Percentiles rank a stretch among this genome's conserved stretches.
Evolutionary conservation across 768 basidiomycete species (phyloP).

Genomic region (Podaxis sp.): DNA sequence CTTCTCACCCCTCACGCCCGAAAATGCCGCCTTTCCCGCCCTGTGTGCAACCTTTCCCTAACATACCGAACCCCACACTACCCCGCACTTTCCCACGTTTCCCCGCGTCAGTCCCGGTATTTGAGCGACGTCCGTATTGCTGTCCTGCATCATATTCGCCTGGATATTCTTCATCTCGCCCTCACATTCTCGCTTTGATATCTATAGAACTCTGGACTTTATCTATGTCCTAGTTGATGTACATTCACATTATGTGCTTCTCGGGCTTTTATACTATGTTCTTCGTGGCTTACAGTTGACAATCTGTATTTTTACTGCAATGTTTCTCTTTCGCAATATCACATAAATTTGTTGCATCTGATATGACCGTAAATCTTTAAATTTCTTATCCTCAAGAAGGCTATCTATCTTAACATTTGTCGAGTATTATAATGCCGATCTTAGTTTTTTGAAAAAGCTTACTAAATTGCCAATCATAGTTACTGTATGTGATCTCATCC

Average conservation of each 20-base stretch:
- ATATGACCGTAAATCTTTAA: not conserved
- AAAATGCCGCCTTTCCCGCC: not conserved
- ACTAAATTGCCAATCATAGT: not conserved
- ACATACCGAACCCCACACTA: not conserved
- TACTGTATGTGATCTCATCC: not conserved
- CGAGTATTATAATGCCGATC: not conserved
- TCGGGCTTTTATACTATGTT: not conserved
- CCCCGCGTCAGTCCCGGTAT: not conserved
- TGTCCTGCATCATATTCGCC: not conserved
- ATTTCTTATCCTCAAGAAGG: too few relatives aligned
- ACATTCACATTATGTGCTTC: constrained; percentile 1
- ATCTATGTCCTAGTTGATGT: constrained; percentile 9
- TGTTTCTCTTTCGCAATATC: constrained; percentile 1
- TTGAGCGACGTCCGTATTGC: not conserved
- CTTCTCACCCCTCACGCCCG: not conserved
- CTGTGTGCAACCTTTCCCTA: not conserved
- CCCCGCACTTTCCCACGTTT: constrained; percentile 4
- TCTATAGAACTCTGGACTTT: constrained; percentile 9
- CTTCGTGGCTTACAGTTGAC: constrained; percentile 4
- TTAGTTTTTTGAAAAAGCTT: not conserved
- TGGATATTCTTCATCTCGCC: not conserved
- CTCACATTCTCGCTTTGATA: constrained; percentile 2
- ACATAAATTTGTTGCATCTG: not conserved
- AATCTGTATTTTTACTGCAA: constrained; percentile 12
- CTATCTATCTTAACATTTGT: not conserved